Evolutionary conservation across 1,284 basidiomycete genomes (phyloP).

Genomic region (Irpex sp.): DNA sequence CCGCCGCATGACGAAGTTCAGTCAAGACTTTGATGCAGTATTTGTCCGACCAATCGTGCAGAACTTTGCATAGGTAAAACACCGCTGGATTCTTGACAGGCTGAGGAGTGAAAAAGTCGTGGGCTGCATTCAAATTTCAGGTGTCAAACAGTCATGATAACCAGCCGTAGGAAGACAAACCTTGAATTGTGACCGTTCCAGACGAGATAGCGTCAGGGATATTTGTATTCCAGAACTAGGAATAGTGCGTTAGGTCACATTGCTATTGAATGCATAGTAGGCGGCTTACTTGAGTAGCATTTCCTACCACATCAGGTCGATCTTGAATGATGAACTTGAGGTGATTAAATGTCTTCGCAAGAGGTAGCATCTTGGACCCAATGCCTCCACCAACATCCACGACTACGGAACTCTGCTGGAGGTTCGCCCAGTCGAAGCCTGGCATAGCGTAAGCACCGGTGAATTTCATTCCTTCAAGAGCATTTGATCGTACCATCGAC

Average conservation of each 20-base stretch:
- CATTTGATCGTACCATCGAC: too few relatives aligned
- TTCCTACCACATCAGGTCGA: too few relatives aligned
- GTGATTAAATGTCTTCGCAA: constrained; percentile 26
- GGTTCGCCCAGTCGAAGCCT: constrained; percentile 20
- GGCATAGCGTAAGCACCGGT: too few relatives aligned
- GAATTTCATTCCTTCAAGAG: constrained; percentile 23
- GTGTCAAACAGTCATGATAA: too few relatives aligned
- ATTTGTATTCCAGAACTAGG: too few relatives aligned
- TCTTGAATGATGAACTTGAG: constrained; percentile 32
- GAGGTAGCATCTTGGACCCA: constrained; percentile 24
- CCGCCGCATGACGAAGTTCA: constrained; percentile 28
- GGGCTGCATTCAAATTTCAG: constrained; percentile 23
- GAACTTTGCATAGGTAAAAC: constrained; percentile 31
- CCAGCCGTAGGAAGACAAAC: too few relatives aligned
- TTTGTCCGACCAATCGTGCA: constrained; percentile 37
- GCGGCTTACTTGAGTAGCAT: too few relatives aligned
- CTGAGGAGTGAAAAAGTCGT: constrained; percentile 39
- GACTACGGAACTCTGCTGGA: background rate
- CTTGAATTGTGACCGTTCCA: too few relatives aligned
- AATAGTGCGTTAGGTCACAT: too few relatives aligned
- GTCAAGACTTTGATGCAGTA: constrained; percentile 29
- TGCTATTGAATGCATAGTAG: too few relatives aligned
- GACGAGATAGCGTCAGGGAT: too few relatives aligned
- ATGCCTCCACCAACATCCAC: constrained; percentile 33
- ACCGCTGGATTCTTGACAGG: constrained; percentile 29